phyloP scores from a whole-genome alignment of 768 basidiomycete species.

The Naematelia encephala region DNA sequence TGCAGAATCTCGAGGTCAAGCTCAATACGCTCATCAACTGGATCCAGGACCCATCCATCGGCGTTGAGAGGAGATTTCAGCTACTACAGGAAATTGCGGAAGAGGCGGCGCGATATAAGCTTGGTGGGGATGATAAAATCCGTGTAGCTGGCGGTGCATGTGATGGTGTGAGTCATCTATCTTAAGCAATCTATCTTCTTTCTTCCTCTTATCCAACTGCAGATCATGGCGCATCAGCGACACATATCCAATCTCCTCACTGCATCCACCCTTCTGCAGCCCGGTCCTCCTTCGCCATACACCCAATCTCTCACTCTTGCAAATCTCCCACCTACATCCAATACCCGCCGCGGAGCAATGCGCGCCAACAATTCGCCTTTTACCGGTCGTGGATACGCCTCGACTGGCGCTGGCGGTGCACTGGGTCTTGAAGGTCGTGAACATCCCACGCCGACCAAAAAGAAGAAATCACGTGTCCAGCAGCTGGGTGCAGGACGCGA shows the following conservation, averaged over 20 bases:
- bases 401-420: conserved; percentile 15
- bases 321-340: conserved; percentile 14
- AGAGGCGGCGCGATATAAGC: conserved; percentile 82
- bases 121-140: conserved; percentile 97
- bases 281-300: conserved; percentile 37
- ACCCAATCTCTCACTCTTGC: conserved; percentile 37
- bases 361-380: conserved; percentile 43
- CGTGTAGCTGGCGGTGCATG: conserved; percentile 86
- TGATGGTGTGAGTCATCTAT: conserved; percentile 66
- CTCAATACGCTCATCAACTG: conserved; percentile 70
- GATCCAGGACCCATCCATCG: conserved; percentile 58
- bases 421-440: background rate
- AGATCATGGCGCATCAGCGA: conserved; percentile 50
- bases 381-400: conserved; percentile 20
- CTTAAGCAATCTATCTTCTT: background rate
- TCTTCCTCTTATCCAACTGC: conserved; percentile 6
- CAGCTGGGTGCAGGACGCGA: conserved; percentile 29
- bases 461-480: conserved; percentile 39
- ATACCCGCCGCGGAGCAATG: conserved; percentile 22
- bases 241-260: conserved; percentile 46
- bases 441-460: conserved; percentile 41
- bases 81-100: conserved; percentile 90
- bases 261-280: conserved; percentile 47
- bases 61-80: conserved; percentile 65
- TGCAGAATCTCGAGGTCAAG: conserved; percentile 73